These are phyloP conservation scores for Teunomyces lycoperdinae DNA, from an alignment of 805 yeast genomes.

Conservation along the genomic window DNA sequence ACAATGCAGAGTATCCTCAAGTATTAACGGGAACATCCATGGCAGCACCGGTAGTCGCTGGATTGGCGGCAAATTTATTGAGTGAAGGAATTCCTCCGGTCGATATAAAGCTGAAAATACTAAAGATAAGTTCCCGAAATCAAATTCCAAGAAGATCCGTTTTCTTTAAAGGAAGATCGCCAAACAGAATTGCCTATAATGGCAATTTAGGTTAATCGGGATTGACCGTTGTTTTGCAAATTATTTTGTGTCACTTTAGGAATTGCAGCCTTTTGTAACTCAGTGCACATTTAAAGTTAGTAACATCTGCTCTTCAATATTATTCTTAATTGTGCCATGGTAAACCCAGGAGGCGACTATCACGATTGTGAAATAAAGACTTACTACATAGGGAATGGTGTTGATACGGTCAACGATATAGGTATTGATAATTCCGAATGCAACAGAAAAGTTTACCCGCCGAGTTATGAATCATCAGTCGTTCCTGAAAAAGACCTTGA, in stretches of 20 bases:
- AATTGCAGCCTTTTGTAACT: conserved; percentile 1
- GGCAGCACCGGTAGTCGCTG: conserved; percentile 77
- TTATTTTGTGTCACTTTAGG: neutral
- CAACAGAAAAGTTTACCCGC: too few relatives aligned
- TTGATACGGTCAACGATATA: too few relatives aligned
- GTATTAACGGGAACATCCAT: conserved; percentile 73
- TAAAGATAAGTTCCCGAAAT: conserved; percentile 46
- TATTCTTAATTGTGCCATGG: too few relatives aligned
- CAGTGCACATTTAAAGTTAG: too few relatives aligned
- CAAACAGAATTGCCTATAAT: conserved; percentile 52
- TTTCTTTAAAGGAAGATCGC: conserved; percentile 50
- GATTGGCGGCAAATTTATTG: conserved; percentile 55
- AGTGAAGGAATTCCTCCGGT: conserved; percentile 47
- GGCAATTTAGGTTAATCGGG: conserved; percentile 10
- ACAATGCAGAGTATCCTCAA: conserved; percentile 20
- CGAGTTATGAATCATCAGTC: too few relatives aligned
- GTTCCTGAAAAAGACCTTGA: conserved; percentile 11
- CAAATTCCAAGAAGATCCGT: conserved; percentile 47
- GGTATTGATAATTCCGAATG: too few relatives aligned
- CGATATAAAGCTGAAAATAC: conserved; percentile 40
- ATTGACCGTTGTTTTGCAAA: neutral
- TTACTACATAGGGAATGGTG: too few relatives aligned
- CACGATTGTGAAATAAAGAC: too few relatives aligned
- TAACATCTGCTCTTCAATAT: too few relatives aligned
- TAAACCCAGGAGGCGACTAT: too few relatives aligned